phyloP scores from a whole-genome alignment of 1,284 basidiomycete species.

The Cystobasidium sp. region DNA sequence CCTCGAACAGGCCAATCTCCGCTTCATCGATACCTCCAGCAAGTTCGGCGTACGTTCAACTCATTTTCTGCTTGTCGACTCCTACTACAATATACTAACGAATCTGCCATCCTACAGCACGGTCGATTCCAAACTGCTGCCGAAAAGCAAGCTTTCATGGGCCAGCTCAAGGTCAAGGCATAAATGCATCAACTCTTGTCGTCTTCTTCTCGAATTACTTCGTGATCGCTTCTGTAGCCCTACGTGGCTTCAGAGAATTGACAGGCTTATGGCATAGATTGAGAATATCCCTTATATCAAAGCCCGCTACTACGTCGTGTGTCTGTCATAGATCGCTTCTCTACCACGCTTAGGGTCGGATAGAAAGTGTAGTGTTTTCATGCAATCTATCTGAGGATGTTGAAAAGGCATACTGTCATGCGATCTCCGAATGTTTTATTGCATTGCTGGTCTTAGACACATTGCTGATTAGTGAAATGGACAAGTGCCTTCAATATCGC shows the following conservation, averaged over 20 bases:
- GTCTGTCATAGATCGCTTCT: conserved; percentile 9
- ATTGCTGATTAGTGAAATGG: no score
- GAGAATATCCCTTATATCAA: neutral
- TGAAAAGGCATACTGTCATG: neutral
- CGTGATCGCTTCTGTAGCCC: conserved; percentile 1
- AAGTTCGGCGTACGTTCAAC: conserved; percentile 70
- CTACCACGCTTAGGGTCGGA: neutral
- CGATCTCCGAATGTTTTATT: neutral
- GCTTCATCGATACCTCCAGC: conserved; percentile 97
- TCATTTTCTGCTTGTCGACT: conserved; percentile 61
- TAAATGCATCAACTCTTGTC: conserved; percentile 4
- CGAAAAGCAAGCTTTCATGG: conserved; percentile 94
- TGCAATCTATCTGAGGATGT: conserved; percentile 10
- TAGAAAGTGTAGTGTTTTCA: neutral
- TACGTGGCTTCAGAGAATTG: neutral
- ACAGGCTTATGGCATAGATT: neutral
- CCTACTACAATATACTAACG: conserved; percentile 18
- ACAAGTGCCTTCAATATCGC: no score
- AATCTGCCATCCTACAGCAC: conserved; percentile 60
- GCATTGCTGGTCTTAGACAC: neutral
- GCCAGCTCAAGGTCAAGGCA: conserved; percentile 56
- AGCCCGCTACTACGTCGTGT: neutral
- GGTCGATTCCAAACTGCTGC: conserved; percentile 90
- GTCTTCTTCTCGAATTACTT: neutral
- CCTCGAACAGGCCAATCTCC: conserved; percentile 96